phyloP scores from a whole-genome alignment of 176 grass and related monocot genomes.

The Dactylis glomerata region DNA sequence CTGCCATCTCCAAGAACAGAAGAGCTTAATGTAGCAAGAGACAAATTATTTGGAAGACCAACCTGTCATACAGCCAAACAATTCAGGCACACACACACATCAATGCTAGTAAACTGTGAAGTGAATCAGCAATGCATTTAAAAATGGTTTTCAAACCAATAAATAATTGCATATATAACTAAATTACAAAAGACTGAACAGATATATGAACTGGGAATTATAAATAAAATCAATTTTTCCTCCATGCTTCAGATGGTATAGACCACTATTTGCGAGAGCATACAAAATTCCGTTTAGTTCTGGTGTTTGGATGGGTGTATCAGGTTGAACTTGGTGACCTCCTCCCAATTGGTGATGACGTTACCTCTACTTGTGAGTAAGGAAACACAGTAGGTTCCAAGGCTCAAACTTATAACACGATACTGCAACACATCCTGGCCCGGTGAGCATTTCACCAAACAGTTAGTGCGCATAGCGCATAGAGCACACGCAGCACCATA shows the following conservation, averaged over 20 bases:
- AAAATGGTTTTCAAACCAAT: neutral
- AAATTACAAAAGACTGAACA: neutral
- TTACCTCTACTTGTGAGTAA: neutral
- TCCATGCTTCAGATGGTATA: neutral
- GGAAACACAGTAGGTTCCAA: neutral
- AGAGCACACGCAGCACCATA: neutral
- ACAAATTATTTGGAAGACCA: slow-evolving; percentile 31
- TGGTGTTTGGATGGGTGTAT: neutral
- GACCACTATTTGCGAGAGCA: neutral
- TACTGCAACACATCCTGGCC: neutral
- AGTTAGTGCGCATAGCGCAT: neutral
- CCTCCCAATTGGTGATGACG: neutral
- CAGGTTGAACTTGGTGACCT: neutral
- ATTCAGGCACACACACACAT: slow-evolving; percentile 7
- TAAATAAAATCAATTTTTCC: neutral
- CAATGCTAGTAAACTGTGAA: neutral
- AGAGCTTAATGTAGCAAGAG: slow-evolving; percentile 29
- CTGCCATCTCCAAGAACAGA: slow-evolving; percentile 55
- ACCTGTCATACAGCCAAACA: slow-evolving; percentile 44
- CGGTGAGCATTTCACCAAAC: neutral
- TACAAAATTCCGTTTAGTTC: neutral
- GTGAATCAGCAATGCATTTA: neutral
- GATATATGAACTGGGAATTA: neutral
- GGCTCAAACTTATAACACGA: neutral
- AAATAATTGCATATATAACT: neutral